Evolutionary conservation across 768 basidiomycete species (phyloP), one percentile per base, ranked within the genome.

Genomic region (Russula emetica): DNA sequence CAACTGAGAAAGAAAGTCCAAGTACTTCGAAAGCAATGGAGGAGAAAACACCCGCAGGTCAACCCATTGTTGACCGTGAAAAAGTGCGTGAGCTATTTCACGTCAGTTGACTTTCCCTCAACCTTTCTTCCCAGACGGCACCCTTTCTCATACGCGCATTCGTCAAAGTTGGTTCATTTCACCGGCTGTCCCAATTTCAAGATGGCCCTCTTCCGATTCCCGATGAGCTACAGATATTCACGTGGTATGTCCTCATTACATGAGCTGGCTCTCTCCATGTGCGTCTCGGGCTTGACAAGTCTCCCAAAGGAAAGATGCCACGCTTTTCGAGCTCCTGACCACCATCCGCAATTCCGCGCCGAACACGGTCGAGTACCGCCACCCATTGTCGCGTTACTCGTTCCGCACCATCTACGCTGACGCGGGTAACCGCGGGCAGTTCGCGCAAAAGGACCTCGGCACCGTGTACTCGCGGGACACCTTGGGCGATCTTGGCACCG

Each of bases 141-240:
- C 91, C 91, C 7, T 93, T 93, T 74, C 83, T 93, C 59, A 84
- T 93, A 40, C 83, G 91, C 55, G 79, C 90, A 16, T 93, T 93
- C 72, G 81, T 92, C 61, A 92, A 91, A 82, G 83, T 90, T 44
- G 89, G 88, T 22, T 77, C 83, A 42, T 91, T 90, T 72, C 91
- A 92, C 72, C 81, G 87, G 47, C 75, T 90, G 26, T 74, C 78
- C 4, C 78, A 89, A 60, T 93, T 93, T 68, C 89, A 93, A 70
- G 89, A 92, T 63, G 85, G 88, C 0, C 80, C 82, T 2, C 78
- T 88, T 3, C 91, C 91, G 8, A 85, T 85, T 2, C 85, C 85
- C 7, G 91, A 93, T 66, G 91, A 93, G 71, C 86, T 90, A 53
- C 90, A 92, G 70, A 75, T 93, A 38, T 92, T 87, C 69, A 87